Percentiles rank a stretch among this genome's conserved stretches.
phyloP scores from a whole-genome alignment of 176 grass and related monocot genomes.

The Hsuehochloa calcarea region DNA sequence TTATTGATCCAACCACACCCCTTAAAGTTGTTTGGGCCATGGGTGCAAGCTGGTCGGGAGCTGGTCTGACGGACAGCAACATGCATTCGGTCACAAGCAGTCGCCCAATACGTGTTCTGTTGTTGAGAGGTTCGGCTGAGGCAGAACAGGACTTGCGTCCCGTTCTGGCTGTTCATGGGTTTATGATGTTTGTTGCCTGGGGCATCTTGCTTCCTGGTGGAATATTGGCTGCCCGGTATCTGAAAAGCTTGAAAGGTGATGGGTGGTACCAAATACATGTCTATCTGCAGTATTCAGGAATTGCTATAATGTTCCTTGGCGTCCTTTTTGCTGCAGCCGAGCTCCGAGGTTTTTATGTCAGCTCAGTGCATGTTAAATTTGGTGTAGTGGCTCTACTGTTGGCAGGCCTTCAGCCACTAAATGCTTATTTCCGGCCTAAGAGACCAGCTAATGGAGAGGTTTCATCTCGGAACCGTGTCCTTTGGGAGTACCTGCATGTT shows the following conservation, averaged over 20 bases:
- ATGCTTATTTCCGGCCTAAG: conserved; percentile 73
- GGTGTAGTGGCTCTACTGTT: conserved; percentile 63
- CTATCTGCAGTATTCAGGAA: conserved; percentile 82
- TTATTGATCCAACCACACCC: conserved; percentile 76
- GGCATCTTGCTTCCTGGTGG: conserved; percentile 85
- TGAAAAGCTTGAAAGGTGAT: conserved; percentile 81
- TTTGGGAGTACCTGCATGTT: conserved; percentile 88
- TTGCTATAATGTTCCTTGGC: conserved; percentile 73
- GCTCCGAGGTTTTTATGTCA: conserved; percentile 65
- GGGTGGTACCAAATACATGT: conserved; percentile 84
- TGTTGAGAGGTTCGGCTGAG: conserved; percentile 65
- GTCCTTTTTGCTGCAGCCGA: conserved; percentile 70
- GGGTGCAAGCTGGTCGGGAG: conserved; percentile 68
- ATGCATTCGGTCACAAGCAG: conserved; percentile 84
- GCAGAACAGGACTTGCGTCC: conserved; percentile 78
- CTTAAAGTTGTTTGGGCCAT: conserved; percentile 91
- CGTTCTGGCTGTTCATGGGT: conserved; percentile 81
- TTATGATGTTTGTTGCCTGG: conserved; percentile 97
- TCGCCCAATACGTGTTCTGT: conserved; percentile 55
- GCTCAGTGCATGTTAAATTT: conserved; percentile 85
- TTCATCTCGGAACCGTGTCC: conserved; percentile 42
- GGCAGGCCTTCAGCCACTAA: conserved; percentile 69
- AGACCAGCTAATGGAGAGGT: conserved; percentile 51
- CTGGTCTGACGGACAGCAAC: conserved; percentile 56
- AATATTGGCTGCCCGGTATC: conserved; percentile 83